A percentile compares a stretch with the other conserved stretches of the same genome.
These are phyloP conservation scores for Colletotrichum cuscutae DNA, from an alignment of 2,329 filamentous ascomycete species.

Conservation along the genomic window DNA sequence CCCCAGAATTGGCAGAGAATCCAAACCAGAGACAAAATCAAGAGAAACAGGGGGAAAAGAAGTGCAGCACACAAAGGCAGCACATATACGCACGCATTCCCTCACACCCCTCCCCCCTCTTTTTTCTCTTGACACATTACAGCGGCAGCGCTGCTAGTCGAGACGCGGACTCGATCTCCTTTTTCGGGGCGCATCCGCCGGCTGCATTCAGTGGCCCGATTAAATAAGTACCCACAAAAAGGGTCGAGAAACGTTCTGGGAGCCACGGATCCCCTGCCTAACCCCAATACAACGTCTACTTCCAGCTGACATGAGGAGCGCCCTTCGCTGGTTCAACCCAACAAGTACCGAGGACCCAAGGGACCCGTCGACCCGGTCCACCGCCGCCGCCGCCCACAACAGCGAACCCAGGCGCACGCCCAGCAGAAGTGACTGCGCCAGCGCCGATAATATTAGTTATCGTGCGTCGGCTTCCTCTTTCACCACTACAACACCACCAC, in stretches of 20 bases:
- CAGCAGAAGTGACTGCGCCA: constrained; percentile 32
- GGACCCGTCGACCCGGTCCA: constrained; percentile 38
- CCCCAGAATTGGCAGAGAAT: not conserved
- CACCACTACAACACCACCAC: constrained; percentile 39
- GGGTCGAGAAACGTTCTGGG: constrained; percentile 36
- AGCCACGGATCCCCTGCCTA: constrained; percentile 33
- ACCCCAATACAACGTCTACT: constrained; percentile 34
- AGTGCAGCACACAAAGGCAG: not conserved
- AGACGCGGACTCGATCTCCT: constrained; percentile 35
- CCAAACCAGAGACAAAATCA: not conserved
- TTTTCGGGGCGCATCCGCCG: constrained; percentile 33
- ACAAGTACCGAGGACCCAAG: constrained; percentile 38
- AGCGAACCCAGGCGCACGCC: constrained; percentile 28
- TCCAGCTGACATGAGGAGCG: constrained; percentile 37
- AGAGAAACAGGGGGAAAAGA: not conserved
- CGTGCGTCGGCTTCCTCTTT: constrained; percentile 43
- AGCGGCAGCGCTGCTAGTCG: constrained; percentile 24
- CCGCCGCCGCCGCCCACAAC: constrained; percentile 36
- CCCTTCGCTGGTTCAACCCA: constrained; percentile 37
- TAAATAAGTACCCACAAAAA: constrained; percentile 36
- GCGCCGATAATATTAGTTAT: constrained; percentile 50
- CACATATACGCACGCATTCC: not conserved
- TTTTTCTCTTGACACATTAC: constrained; percentile 11
- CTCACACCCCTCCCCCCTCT: not conserved
- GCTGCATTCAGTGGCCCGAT: constrained; percentile 34